phyloP scores from a whole-genome alignment of 1,284 basidiomycete species.

The Peniophora sp. region DNA sequence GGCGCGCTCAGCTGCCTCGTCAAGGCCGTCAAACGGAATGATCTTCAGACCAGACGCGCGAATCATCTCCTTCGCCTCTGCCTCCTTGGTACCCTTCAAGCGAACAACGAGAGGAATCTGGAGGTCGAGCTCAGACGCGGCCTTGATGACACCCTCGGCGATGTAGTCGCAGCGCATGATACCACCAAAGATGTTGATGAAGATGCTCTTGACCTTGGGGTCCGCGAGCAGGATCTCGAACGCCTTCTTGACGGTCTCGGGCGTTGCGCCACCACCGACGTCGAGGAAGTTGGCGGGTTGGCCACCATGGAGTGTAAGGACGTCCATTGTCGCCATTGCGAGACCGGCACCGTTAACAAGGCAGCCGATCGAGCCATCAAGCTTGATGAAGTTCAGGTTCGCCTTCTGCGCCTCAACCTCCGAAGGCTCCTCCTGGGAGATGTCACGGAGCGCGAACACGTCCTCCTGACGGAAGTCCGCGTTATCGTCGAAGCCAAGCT shows the following conservation, averaged over 20 bases:
- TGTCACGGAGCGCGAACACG: constrained; percentile 85
- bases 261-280: constrained; percentile 96
- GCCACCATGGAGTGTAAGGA: constrained; percentile 90
- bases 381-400: constrained; percentile 98
- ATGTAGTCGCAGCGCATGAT: constrained; percentile 99
- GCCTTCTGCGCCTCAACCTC: constrained; percentile 95
- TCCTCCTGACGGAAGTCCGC: constrained; percentile 97
- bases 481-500: constrained; percentile 99
- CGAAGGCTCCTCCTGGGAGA: constrained; percentile 92
- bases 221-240: constrained; percentile 93
- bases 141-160: constrained; percentile 97
- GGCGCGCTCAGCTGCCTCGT: constrained; percentile 81
- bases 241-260: constrained; percentile 98
- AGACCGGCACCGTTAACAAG: constrained; percentile 98
- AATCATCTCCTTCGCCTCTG: constrained; percentile 95
- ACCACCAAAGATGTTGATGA: constrained; percentile 95
- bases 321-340: constrained; percentile 99
- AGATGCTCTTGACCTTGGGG: constrained; percentile 94
- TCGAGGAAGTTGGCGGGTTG: constrained; percentile 98
- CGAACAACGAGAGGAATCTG: constrained; percentile 88
- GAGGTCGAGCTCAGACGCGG: constrained; percentile 86
- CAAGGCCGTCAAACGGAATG: constrained; percentile 79
- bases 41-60: constrained; percentile 90
- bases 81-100: constrained; percentile 95
- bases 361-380: constrained; percentile 97